Evolutionary conservation across 1,139 yeast genomes (phyloP).

Genomic region (Kurtzmaniella quercitrusa): DNA sequence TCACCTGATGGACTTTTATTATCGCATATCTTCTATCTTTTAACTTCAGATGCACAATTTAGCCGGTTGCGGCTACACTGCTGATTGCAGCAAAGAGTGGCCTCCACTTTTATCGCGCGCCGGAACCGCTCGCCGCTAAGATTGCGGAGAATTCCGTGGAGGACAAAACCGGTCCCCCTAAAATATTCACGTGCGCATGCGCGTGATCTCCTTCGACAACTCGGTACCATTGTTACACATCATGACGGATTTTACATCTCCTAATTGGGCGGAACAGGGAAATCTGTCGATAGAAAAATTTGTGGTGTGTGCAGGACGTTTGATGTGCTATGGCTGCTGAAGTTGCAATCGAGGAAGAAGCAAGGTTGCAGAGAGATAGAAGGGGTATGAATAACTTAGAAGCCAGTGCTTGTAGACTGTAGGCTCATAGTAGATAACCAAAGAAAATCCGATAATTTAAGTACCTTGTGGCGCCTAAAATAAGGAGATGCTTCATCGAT

Average conservation of each 20-base stretch:
- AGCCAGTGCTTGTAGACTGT: no score
- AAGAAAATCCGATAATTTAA: no score
- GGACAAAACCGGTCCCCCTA: no score
- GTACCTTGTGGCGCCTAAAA: no score
- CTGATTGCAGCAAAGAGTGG: neutral
- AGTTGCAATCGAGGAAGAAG: neutral
- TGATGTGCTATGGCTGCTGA: neutral
- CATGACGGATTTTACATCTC: slow-evolving; percentile 24
- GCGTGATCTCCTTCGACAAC: no score
- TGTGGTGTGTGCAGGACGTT: slow-evolving; percentile 13
- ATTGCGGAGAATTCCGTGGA: no score
- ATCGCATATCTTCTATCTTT: neutral
- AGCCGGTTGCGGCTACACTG: neutral
- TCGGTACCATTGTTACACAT: slow-evolving; percentile 4
- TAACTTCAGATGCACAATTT: neutral
- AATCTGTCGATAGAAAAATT: slow-evolving; percentile 21
- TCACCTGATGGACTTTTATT: neutral
- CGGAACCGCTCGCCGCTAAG: neutral
- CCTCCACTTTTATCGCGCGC: neutral
- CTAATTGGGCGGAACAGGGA: slow-evolving; percentile 31
- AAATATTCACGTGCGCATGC: neutral
- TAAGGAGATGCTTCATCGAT: no score
- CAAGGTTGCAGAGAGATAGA: no score
- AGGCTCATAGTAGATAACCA: no score
- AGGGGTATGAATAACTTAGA: no score